Evolutionary conservation across 768 basidiomycete species (phyloP).

Genomic region (Naematelia encephala): DNA sequence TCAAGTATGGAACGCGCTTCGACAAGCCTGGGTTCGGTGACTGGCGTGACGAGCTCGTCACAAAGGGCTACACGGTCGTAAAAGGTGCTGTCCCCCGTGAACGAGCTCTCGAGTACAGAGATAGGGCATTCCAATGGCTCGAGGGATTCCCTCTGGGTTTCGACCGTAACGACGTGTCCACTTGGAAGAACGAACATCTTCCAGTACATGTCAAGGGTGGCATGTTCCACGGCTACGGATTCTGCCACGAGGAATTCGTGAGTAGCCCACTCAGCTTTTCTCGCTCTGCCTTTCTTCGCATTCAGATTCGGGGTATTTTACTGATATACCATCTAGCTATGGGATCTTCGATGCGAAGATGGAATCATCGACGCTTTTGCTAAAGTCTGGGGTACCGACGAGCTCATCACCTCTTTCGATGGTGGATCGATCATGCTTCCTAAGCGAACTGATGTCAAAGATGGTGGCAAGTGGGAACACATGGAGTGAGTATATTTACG

Average conservation of each 20-base stretch:
- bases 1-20: slow-evolving; percentile 15
- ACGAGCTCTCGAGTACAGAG: slow-evolving; percentile 27
- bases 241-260: slow-evolving; percentile 29
- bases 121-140: slow-evolving; percentile 39
- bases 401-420: slow-evolving; percentile 41
- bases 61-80: slow-evolving; percentile 26
- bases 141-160: slow-evolving; percentile 44
- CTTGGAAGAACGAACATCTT: slow-evolving; percentile 39
- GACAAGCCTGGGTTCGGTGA: slow-evolving; percentile 17
- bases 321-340: slow-evolving; percentile 16
- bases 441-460: slow-evolving; percentile 15
- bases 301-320: too few species aligned
- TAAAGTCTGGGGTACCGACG: slow-evolving; percentile 42
- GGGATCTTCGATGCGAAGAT: slow-evolving; percentile 36
- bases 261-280: neutral
- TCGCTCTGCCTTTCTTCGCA: too few species aligned
- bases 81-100: slow-evolving; percentile 24
- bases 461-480: slow-evolving; percentile 25
- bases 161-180: slow-evolving; percentile 39
- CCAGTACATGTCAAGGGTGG: slow-evolving; percentile 33
- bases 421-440: slow-evolving; percentile 30
- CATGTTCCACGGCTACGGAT: slow-evolving; percentile 31
- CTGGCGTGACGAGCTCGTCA: slow-evolving; percentile 26
- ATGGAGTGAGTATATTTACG: slow-evolving; percentile 17
- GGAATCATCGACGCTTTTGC: slow-evolving; percentile 40